Base-by-base conservation (phyloP, 345 rosid species). In the Eucalyptus tenuipes region DNA sequence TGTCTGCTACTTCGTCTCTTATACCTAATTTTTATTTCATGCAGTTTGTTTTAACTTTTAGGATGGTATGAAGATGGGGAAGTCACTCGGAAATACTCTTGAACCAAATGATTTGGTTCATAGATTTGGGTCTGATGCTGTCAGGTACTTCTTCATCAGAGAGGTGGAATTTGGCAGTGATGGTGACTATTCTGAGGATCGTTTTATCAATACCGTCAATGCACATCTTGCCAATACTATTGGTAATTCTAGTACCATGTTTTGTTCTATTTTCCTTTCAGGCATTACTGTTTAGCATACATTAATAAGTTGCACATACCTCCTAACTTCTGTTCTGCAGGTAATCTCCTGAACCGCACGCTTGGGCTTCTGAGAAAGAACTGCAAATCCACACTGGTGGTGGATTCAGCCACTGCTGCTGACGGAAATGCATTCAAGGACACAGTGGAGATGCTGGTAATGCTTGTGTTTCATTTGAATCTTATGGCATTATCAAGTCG, bases 61-160 rank as follows among this genome's bases (percentile, higher is more conserved):
- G 99, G 99, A 97, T 90, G 99, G 99, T 87, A 91, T 95, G 98
- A 96, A 97, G 96, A 97, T 97, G 99, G 99, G 99, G 75, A 97
- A 97, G 90, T 96, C 99, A 7, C 91, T 97, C 53, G 99, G 99
- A 52, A 97, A 97, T 85, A 96, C 99, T 20, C 89, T 96, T 86
- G 99, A 97, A 89, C 99, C 99, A 25, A 94, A 93, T 87, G 95
- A 96, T 85, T 88, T 97, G 93, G 96, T 96, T 92, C 91, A 90
- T 57, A 97, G 90, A 91, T 97, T 97, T 91, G 99, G 99, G 40
- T 86, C 96, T 87, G 99, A 96, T 85, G 99, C 99, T 8, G 97
- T 97, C 84, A 94, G 99, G 91, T 97, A 97, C 91, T 97, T 97
- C 95, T 95, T 96, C 92, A 93, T 96, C 84, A 94, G 95, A 68